These are phyloP conservation scores for Aphanomyces euteiches DNA, from an alignment of 352 stramenopile genomes.

Conservation along the genomic window DNA sequence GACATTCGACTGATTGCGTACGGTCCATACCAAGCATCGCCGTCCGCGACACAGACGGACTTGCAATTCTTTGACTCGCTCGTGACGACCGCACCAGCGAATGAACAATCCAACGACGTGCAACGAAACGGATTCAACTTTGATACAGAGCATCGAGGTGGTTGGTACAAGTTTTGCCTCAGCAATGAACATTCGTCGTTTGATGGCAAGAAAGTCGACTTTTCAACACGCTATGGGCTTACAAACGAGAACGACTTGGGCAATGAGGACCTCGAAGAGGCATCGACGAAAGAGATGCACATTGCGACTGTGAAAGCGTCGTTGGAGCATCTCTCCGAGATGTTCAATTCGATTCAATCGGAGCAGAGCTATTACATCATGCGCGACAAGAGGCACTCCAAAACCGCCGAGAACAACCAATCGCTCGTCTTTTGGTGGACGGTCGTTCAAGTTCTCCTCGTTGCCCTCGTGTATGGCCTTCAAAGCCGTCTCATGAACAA, in stretches of 20 bases:
- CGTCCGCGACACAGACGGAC: slow-evolving; percentile 41
- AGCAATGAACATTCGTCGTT: slow-evolving; percentile 70
- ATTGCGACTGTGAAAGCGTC: slow-evolving; percentile 62
- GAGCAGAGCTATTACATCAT: slow-evolving; percentile 76
- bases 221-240: slow-evolving; percentile 77
- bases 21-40: slow-evolving; percentile 55
- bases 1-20: slow-evolving; percentile 75
- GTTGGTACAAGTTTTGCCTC: slow-evolving; percentile 84
- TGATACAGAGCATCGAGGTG: slow-evolving; percentile 73
- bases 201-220: slow-evolving; percentile 65
- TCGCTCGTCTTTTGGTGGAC: slow-evolving; percentile 78
- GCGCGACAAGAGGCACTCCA: slow-evolving; percentile 61
- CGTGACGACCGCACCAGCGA: slow-evolving; percentile 54
- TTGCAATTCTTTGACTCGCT: slow-evolving; percentile 80
- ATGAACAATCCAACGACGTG: slow-evolving; percentile 54
- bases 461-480: slow-evolving; percentile 64
- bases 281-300: slow-evolving; percentile 62
- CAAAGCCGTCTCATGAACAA: slow-evolving; percentile 81
- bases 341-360: slow-evolving; percentile 68
- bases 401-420: slow-evolving; percentile 75
- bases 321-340: slow-evolving; percentile 51
- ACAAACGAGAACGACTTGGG: slow-evolving; percentile 70
- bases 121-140: slow-evolving; percentile 87
- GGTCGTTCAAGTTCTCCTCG: slow-evolving; percentile 55
- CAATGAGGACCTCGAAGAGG: slow-evolving; percentile 69